Evolutionary conservation across 176 grass and related monocot genomes (phyloP).

Genomic region (Coix lacrymajobi): DNA sequence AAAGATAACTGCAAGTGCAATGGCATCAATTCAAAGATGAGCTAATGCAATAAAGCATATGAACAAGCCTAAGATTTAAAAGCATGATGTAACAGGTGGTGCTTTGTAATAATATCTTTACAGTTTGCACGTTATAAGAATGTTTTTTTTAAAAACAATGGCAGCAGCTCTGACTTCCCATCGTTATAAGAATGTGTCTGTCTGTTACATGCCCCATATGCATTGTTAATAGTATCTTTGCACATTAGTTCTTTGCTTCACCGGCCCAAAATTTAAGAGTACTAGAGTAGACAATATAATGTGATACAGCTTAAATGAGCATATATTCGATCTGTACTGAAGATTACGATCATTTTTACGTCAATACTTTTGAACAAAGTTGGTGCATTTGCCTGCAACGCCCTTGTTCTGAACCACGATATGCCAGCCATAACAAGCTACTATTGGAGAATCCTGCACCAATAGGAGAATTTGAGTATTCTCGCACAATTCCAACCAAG

Average conservation of each 20-base stretch:
- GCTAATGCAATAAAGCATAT: not conserved
- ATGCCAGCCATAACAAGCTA: not conserved
- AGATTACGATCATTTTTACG: not conserved
- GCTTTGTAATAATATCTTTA: not conserved
- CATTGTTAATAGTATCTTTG: not conserved
- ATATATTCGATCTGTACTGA: not conserved
- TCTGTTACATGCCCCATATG: not conserved
- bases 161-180: no score
- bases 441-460: not conserved
- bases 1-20: slow-evolving; percentile 64
- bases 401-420: not conserved
- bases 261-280: not conserved
- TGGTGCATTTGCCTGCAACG: not conserved
- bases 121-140: not conserved
- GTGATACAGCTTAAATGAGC: not conserved
- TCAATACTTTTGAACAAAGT: not conserved
- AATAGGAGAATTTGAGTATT: not conserved
- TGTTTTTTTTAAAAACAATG: no score
- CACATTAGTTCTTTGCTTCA: not conserved
- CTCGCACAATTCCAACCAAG: not conserved
- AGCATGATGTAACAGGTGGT: not conserved
- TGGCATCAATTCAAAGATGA: slow-evolving; percentile 14
- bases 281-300: not conserved
- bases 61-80: slow-evolving; percentile 7
- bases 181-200: not conserved